Evolutionary conservation across 768 basidiomycete genomes (phyloP).

Genomic region (Leccinellum albellum): DNA sequence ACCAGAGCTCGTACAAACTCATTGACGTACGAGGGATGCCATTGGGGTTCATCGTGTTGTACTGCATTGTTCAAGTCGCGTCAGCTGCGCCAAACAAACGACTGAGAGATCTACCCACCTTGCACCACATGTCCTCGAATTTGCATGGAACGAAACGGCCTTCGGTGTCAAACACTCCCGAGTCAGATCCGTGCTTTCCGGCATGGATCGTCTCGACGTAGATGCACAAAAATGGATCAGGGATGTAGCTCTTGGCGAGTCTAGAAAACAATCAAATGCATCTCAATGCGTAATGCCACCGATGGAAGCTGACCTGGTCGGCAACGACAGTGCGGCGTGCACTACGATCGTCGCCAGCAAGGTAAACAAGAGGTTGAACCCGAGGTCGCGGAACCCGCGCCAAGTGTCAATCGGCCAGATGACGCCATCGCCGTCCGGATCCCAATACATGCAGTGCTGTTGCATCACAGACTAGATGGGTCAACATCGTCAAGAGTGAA

Average conservation of each 20-base stretch:
- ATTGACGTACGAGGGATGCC: conserved; percentile 16
- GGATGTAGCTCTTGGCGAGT: conserved; percentile 24
- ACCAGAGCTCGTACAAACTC: conserved; percentile 32
- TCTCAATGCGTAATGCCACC: background rate
- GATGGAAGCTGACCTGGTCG: conserved; percentile 22
- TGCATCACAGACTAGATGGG: conserved; percentile 36
- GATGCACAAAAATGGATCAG: conserved; percentile 42
- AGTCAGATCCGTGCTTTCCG: conserved; percentile 43
- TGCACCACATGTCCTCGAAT: conserved; percentile 44
- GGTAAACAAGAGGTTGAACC: conserved; percentile 38
- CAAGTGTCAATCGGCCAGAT: conserved; percentile 45
- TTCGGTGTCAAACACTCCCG: conserved; percentile 39
- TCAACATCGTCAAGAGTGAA: background rate
- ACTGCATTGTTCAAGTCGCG: conserved; percentile 11
- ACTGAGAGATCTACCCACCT: conserved; percentile 21
- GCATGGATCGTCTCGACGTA: conserved; percentile 33
- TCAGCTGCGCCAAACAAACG: background rate
- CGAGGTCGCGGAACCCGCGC: conserved; percentile 38
- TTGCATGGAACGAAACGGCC: conserved; percentile 39
- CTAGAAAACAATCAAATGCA: conserved; percentile 1
- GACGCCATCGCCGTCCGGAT: conserved; percentile 38
- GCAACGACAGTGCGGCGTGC: conserved; percentile 35
- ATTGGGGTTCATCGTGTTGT: conserved; percentile 8
- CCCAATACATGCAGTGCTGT: conserved; percentile 41
- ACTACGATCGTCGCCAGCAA: conserved; percentile 34